Percentiles rank a stretch among this genome's conserved stretches.
phyloP scores from a whole-genome alignment of 768 basidiomycete genomes.

The Tricholoma sp. region DNA sequence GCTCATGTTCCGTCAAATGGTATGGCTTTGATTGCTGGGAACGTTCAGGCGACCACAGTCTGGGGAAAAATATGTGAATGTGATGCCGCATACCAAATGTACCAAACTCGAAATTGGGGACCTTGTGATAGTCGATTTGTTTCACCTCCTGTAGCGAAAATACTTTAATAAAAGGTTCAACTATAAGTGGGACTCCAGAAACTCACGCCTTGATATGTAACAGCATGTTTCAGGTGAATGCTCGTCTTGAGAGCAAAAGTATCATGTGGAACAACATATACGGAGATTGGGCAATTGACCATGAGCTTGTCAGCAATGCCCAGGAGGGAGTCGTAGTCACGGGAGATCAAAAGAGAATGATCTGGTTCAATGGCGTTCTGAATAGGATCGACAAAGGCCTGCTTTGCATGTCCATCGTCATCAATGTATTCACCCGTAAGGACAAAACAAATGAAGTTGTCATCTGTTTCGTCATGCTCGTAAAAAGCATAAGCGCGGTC shows the following conservation, averaged over 20 bases:
- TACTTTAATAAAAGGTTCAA: neutral
- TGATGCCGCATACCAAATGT: slow-evolving; percentile 13
- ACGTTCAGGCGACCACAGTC: slow-evolving; percentile 10
- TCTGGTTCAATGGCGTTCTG: neutral
- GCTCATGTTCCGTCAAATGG: slow-evolving; percentile 8
- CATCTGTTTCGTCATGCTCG: neutral
- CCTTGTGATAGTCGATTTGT: slow-evolving; percentile 15
- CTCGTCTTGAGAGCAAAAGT: neutral
- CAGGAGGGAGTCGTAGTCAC: slow-evolving; percentile 18
- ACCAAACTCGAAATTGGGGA: slow-evolving; percentile 25
- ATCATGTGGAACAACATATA: slow-evolving; percentile 3
- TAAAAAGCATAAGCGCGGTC: neutral
- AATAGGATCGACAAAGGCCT: slow-evolving; percentile 1
- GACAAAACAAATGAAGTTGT: slow-evolving; percentile 2
- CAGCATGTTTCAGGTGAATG: slow-evolving; percentile 4
- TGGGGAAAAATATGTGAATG: slow-evolving; percentile 23
- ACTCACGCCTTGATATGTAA: neutral
- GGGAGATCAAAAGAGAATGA: slow-evolving; percentile 1
- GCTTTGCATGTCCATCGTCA: neutral
- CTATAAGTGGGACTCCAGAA: neutral
- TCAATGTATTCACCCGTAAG: neutral
- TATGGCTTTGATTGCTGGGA: neutral
- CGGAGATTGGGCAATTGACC: slow-evolving; percentile 1
- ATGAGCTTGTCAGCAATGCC: slow-evolving; percentile 10
- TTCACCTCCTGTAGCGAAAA: neutral